Percentiles rank a stretch among this genome's conserved stretches.
Evolutionary conservation across 805 yeast species (phyloP).

Genomic region (Myxozyma kluyveri): DNA sequence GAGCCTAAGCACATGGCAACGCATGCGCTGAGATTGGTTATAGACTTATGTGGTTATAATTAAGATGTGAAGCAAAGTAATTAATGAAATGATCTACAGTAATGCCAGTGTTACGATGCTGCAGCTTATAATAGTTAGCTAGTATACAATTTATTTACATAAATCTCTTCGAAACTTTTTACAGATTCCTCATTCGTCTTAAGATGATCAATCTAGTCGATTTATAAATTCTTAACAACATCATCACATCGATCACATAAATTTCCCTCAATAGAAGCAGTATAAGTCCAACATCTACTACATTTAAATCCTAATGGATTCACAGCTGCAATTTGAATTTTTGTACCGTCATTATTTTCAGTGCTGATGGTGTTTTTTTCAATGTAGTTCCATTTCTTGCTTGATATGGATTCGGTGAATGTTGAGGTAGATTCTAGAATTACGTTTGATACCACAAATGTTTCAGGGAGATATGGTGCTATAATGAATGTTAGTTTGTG

Average conservation of each 20-base stretch:
- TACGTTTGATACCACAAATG: slow-evolving; percentile 63
- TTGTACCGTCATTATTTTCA: slow-evolving; percentile 32
- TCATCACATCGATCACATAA: slow-evolving; percentile 67
- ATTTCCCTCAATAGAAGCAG: slow-evolving; percentile 48
- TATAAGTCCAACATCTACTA: slow-evolving; percentile 91
- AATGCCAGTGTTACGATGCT: too few relatives aligned
- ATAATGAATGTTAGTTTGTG: not conserved
- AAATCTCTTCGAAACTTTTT: too few relatives aligned
- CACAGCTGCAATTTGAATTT: slow-evolving; percentile 42
- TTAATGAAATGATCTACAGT: too few relatives aligned
- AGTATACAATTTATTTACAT: not conserved
- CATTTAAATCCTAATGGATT: slow-evolving; percentile 61
- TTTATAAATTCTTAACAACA: slow-evolving; percentile 1
- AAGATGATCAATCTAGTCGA: too few relatives aligned
- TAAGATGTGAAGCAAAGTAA: too few relatives aligned
- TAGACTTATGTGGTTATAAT: too few relatives aligned
- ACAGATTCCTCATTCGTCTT: too few relatives aligned
- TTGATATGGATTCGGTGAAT: not conserved
- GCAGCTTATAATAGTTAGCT: too few relatives aligned
- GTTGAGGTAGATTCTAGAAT: not conserved
- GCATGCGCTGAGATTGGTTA: too few relatives aligned
- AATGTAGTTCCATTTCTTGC: slow-evolving; percentile 1
- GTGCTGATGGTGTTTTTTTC: not conserved
- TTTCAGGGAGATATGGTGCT: slow-evolving; percentile 52
- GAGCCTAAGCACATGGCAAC: too few relatives aligned